A percentile compares a stretch with the other conserved stretches of the same genome.
These are phyloP conservation scores for Xanthoparmelia taractica DNA, from an alignment of 495 filamentous ascomycete genomes.

Conservation along the genomic window DNA sequence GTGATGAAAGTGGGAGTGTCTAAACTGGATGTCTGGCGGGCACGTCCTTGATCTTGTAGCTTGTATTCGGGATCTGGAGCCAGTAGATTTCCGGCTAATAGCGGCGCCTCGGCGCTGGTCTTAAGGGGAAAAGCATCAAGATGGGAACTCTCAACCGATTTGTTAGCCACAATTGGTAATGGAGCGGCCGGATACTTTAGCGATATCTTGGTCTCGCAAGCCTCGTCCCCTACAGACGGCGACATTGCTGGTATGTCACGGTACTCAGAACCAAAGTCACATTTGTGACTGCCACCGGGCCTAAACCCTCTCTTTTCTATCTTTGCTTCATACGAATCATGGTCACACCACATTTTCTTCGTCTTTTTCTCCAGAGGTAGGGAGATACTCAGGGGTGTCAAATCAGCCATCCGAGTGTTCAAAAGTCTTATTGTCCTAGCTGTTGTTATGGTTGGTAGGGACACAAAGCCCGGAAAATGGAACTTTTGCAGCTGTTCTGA, in stretches of 20 bases:
- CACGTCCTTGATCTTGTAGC: background rate
- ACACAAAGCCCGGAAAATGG: slow-evolving; percentile 20
- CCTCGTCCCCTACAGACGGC: background rate
- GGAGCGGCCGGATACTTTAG: background rate
- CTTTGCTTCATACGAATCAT: slow-evolving; percentile 16
- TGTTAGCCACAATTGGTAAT: background rate
- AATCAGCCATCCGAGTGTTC: slow-evolving; percentile 7
- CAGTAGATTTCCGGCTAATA: background rate
- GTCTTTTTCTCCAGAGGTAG: background rate
- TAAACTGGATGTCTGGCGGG: background rate
- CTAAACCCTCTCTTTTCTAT: slow-evolving; percentile 5
- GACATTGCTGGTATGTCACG: slow-evolving; percentile 2
- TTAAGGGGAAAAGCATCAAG: background rate
- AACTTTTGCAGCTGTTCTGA: slow-evolving; percentile 21
- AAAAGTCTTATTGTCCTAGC: slow-evolving; percentile 1
- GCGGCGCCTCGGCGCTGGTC: background rate
- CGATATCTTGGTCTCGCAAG: background rate
- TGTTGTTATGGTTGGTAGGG: background rate
- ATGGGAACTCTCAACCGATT: background rate
- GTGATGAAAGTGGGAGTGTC: background rate
- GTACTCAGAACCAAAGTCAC: slow-evolving; percentile 13
- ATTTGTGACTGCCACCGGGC: background rate
- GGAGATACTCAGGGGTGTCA: slow-evolving; percentile 22
- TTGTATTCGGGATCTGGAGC: background rate
- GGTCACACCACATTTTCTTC: background rate